Base-by-base conservation (phyloP, 1,139 yeast genomes). In the Kodamaea suecica region DNA sequence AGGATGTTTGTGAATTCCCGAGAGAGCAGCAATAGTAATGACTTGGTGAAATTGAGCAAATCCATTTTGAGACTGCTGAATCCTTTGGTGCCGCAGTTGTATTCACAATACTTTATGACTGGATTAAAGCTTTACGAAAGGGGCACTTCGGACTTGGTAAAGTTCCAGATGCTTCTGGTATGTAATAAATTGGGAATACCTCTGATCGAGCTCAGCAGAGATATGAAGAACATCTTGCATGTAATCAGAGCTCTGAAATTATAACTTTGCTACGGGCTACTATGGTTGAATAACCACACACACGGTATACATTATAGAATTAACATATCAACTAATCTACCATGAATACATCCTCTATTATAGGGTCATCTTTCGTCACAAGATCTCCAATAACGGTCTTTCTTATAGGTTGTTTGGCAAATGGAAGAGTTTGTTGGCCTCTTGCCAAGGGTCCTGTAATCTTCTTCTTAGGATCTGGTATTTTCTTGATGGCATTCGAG, bases 321-420 rank as follows among this genome's bases (percentile, higher is more conserved):
- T n/a, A n/a, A n/a, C 21, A 5, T 8, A 13, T 16, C 26, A 30
- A 14, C 23, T 39, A 47, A 12, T 52, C 50, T 16, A 43, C 37
- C 50, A 49, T 51, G 35, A 49, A 44, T 1, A 44, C 52, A 34
- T 53, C 57, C 28, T 25, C 28, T 5, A 8, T 13, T 5, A 8
- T 13, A 23, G 9, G 8, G 21, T 6, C 21, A 2, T 40, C 36
- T 14, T 38, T 41, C 5, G 51, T 45, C 27, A 64, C 61, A 31
- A 68, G 53, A 42, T 66, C 66, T 37, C 57, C 60, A 15, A 66
- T 57, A 3, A 57, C 61, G 2, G 72, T 63, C 43, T 64, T 67
- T 36, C 57, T 62, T 6, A 53, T 43, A 5, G 58, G 57, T n/a
- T n/a, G n/a, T 31, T 43, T 33, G 23, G 48, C 34, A 40, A 47